Evolutionary conservation across 495 filamentous ascomycete genomes (phyloP).

Genomic region (Lophiotrema nucula): DNA sequence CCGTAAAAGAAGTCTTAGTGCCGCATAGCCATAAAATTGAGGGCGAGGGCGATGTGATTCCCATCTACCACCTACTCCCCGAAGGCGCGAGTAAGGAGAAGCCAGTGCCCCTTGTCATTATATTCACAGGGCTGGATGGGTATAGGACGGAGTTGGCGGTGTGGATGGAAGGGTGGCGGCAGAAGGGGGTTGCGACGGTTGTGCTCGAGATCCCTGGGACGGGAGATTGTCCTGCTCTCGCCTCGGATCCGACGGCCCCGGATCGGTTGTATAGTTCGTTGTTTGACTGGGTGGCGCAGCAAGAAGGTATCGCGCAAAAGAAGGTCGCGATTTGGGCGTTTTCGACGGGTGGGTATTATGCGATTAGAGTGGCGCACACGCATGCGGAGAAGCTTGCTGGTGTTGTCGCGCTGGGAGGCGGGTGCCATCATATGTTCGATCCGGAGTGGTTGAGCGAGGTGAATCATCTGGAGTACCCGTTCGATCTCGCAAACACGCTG

Average conservation of each 20-base stretch:
- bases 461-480: slow-evolving; percentile 77
- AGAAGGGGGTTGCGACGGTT: slow-evolving; percentile 56
- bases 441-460: slow-evolving; percentile 63
- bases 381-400: slow-evolving; percentile 60
- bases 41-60: slow-evolving; percentile 57
- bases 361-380: slow-evolving; percentile 69
- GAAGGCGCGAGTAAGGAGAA: slow-evolving; percentile 40
- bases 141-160: slow-evolving; percentile 77
- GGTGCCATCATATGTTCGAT: slow-evolving; percentile 68
- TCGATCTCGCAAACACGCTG: slow-evolving; percentile 62
- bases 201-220: slow-evolving; percentile 78
- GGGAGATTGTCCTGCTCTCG: slow-evolving; percentile 70
- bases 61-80: slow-evolving; percentile 64
- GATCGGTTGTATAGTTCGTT: slow-evolving; percentile 63
- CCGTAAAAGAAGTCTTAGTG: slow-evolving; percentile 60
- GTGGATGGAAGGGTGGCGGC: slow-evolving; percentile 63
- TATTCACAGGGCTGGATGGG: slow-evolving; percentile 76
- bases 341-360: slow-evolving; percentile 75
- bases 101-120: slow-evolving; percentile 60
- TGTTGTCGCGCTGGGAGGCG: slow-evolving; percentile 68
- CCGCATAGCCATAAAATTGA: slow-evolving; percentile 53
- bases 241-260: slow-evolving; percentile 50
- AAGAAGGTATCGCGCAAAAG: slow-evolving; percentile 59
- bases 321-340: slow-evolving; percentile 70
- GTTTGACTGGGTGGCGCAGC: slow-evolving; percentile 62